These are phyloP conservation scores for Neodidymelliopsis sp. DNA, from an alignment of 2,329 filamentous ascomycete species.

Conservation along the genomic window DNA sequence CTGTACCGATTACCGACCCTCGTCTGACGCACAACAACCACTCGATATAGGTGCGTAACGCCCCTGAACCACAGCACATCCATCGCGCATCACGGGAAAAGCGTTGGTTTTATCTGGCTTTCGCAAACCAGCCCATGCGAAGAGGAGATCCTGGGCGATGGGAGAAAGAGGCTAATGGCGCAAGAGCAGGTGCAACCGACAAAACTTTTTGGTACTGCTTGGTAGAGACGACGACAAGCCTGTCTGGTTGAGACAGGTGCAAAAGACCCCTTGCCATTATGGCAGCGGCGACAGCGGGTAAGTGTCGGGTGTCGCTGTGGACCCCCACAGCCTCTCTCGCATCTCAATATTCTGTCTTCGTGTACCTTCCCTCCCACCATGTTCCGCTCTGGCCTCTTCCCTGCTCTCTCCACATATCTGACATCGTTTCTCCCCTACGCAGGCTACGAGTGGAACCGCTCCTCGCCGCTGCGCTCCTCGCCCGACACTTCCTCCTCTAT, in stretches of 20 bases:
- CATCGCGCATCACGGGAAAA: not conserved
- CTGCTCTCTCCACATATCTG: conserved; percentile 41
- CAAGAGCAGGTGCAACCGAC: conserved; percentile 23
- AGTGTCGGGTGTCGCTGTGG: conserved; percentile 38
- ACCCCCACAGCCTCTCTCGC: conserved; percentile 28
- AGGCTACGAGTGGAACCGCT: conserved; percentile 53
- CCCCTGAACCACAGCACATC: conserved; percentile 20
- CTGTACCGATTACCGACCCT: conserved; percentile 25
- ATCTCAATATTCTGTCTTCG: conserved; percentile 29
- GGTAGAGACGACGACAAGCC: conserved; percentile 10
- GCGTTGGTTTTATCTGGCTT: not conserved
- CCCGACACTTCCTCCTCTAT: conserved; percentile 80
- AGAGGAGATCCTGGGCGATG: conserved; percentile 1
- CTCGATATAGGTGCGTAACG: conserved; percentile 43
- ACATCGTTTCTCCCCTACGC: conserved; percentile 43
- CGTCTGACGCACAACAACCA: conserved; percentile 37
- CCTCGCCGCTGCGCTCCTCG: conserved; percentile 50
- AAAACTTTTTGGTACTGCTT: conserved; percentile 16
- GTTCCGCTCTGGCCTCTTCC: conserved; percentile 29
- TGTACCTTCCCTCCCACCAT: conserved; percentile 24
- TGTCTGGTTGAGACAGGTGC: conserved; percentile 24
- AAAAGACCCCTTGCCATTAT: conserved; percentile 41
- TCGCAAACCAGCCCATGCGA: conserved; percentile 4
- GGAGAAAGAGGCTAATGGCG: conserved; percentile 27
- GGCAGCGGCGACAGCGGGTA: conserved; percentile 53